Evolutionary conservation across 1,284 basidiomycete species (phyloP), one percentile per base, ranked within the genome.

Genomic region (Ceratobasidium sp.): DNA sequence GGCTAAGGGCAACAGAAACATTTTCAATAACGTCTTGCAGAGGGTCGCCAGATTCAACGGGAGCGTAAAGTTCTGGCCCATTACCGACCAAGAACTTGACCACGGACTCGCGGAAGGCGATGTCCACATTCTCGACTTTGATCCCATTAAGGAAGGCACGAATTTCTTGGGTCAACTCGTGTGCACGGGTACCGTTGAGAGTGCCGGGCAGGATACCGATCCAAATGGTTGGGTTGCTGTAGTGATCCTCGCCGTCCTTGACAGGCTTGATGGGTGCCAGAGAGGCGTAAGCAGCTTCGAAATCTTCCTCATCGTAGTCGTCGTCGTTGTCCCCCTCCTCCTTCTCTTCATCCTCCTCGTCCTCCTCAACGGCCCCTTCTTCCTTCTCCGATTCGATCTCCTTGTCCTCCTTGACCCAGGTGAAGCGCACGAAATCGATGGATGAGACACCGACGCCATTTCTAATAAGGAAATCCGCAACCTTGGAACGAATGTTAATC

Each of bases 341-440:
- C n/a, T n/a, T n/a, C n/a, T n/a, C n/a, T n/a, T n/a, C n/a, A n/a
- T n/a, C n/a, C n/a, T n/a, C n/a, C n/a, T n/a, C n/a, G 4, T 77
- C 75, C 50, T 79, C 77, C 8, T 50, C 27, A 14, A 79, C 76
- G 31, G 76, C 76, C n/a, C n/a, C n/a, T n/a, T n/a, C n/a, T n/a
- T n/a, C n/a, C n/a, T n/a, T n/a, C 19, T 79, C 78, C 17, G 78
- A n/a, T n/a, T n/a, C 79, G 22, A 80, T 79, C 62, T 77, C 56
- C 45, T 78, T 65, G 73, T 77, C 60, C 73, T 78, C 78, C 27
- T 50, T 74, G 19, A 54, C 9, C 77, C 83, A 84, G 8, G 75
- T 79, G 78, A 86, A 86, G 6, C 81, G 82, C 75, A 80, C 82
- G 47, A 84, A 77, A 76, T 84, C 83, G 78, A 84, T 77, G 45